Base-by-base conservation (phyloP, 495 filamentous ascomycete genomes). In the Penicillium mononematosum region DNA sequence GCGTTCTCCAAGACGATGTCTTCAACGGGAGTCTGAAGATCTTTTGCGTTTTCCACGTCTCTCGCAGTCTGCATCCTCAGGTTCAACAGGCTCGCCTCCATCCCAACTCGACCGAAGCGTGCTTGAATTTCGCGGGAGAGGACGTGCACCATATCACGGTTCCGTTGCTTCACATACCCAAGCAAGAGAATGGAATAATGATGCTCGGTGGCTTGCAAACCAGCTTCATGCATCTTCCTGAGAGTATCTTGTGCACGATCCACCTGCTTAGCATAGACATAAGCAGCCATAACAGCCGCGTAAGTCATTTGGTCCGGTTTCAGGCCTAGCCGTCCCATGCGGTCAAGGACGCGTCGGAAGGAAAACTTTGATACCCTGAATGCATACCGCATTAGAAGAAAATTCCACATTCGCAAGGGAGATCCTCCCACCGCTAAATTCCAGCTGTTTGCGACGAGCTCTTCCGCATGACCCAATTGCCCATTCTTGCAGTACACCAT, bases 171-270 rank as follows among this genome's bases (percentile, higher is more conserved):
- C 44, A 87, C 65, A 59, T 82, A 89, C 4, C 85, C 89, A 25
- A 80, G 77, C 75, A 94, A 84, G 25, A 93, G 70, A 5, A 91
- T 81, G n/a, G 85, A 79, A 66, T 90, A 95, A 67, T 96, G 91
- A 11, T 87, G 78, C 12, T 82, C 76, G 0, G 82, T 86, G 3
- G 83, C 79, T 48, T 80, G 72, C 24, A 92, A 75, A 6, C 79
- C 73, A 7, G 78, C 75, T 19, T 74, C 78, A 62, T 92, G 78
- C 20, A 88, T 79, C 1, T 73, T 69, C 22, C 75, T 69, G 29
- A 97, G 74, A 39, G 94, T 84, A 44, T 75, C 75, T 27, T 82
- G 77, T 4, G 92, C 94, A 58, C 81, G 78, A 50, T 85, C 78
- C 10, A 88, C 78, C 63, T 86, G 82, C 7, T 79, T 73, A 50